A percentile compares a stretch with the other conserved stretches of the same genome.
Conservation (phyloP, 1,139 yeast genomes). For the Candida gigantensis region DNA sequence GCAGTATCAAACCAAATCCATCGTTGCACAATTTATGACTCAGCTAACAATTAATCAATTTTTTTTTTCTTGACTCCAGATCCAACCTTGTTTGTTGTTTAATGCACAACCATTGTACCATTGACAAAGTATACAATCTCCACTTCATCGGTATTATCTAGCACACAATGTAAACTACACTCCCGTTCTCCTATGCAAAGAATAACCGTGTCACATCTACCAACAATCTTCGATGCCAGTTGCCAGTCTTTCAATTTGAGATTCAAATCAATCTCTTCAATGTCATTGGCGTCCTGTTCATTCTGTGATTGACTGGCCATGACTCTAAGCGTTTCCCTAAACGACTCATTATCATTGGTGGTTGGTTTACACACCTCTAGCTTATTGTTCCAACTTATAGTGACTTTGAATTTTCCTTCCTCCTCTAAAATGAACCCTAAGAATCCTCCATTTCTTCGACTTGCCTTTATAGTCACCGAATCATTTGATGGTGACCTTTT, state of each 20-base stretch:
- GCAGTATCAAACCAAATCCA: no score
- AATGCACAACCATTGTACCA: constrained; percentile 26
- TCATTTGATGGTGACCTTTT: constrained; percentile 38
- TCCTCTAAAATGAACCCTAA: constrained; percentile 55
- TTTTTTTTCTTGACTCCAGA: no score
- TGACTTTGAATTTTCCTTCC: constrained; percentile 52
- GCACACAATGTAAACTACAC: constrained; percentile 55
- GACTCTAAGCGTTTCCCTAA: constrained; percentile 19
- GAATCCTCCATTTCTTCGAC: constrained; percentile 36
- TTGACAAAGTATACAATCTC: constrained; percentile 56
- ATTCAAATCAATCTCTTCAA: constrained; percentile 37
- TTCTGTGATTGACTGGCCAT: constrained; percentile 9
- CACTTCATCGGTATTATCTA: constrained; percentile 57
- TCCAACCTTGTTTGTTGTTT: not conserved
- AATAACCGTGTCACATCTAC: constrained; percentile 53
- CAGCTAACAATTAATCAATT: no score
- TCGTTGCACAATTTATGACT: constrained; percentile 1
- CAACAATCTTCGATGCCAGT: constrained; percentile 54
- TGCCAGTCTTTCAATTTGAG: constrained; percentile 60
- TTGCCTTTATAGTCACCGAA: constrained; percentile 34
- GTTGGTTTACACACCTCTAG: constrained; percentile 37
- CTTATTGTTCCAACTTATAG: constrained; percentile 58
- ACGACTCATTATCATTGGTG: constrained; percentile 21
- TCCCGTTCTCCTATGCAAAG: constrained; percentile 50
- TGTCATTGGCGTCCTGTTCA: constrained; percentile 12